These are phyloP conservation scores for Candida insectorum DNA, from an alignment of 805 yeast genomes.

Conservation along the genomic window DNA sequence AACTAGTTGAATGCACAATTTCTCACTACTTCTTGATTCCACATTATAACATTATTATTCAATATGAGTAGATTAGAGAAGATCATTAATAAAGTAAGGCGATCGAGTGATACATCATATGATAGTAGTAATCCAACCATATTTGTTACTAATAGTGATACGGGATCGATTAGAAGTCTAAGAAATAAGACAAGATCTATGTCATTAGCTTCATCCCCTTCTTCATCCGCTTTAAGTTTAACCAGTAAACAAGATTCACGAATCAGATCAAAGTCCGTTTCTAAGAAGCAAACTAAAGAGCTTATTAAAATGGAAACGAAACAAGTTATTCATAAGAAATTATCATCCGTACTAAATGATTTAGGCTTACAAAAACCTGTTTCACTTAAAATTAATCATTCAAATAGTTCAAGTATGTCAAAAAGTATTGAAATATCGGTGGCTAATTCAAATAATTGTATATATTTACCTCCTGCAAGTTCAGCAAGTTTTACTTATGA, in stretches of 20 bases:
- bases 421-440: constrained; percentile 30
- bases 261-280: constrained; percentile 13
- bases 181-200: constrained; percentile 10
- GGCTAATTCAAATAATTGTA: constrained; percentile 38
- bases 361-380: constrained; percentile 40
- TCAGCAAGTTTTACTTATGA: constrained; percentile 40
- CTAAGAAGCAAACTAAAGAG: constrained; percentile 31
- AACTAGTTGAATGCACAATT: too few relatives aligned
- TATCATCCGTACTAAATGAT: constrained; percentile 25
- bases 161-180: constrained; percentile 2
- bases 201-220: constrained; percentile 8
- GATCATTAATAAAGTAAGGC: constrained; percentile 13
- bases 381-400: constrained; percentile 27
- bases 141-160: constrained; percentile 3
- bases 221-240: constrained; percentile 1
- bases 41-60: too few relatives aligned
- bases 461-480: constrained; percentile 37
- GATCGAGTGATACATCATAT: constrained; percentile 14
- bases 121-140: constrained; percentile 7
- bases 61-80: constrained; percentile 11
- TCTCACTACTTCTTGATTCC: too few relatives aligned
- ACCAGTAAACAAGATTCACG: constrained; percentile 5
- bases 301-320: constrained; percentile 38
- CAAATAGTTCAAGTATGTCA: constrained; percentile 20
- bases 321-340: constrained; percentile 33